Base-by-base conservation (phyloP, 306 rosid species). In the Dryas alaskensis region DNA sequence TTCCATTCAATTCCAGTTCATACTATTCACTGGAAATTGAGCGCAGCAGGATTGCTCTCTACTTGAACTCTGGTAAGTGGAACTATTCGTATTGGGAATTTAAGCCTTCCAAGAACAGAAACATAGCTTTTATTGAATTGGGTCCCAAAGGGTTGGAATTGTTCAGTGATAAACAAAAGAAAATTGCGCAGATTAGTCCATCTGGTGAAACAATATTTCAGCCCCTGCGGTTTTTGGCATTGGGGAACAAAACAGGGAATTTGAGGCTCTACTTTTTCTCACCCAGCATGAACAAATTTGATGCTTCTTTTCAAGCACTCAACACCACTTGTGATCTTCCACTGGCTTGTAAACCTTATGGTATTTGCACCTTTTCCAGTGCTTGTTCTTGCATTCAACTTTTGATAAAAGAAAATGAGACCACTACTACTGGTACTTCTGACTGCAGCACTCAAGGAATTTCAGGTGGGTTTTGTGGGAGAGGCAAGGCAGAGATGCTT, bases 81-180 rank as follows among this genome's bases (percentile, higher is more conserved):
- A 89, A 75, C 80, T 94, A 94, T 65, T 92, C 97, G 31, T 94
- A 89, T 61, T 94, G 99, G 99, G 88, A 89, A 25, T 90, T 94
- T 74, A 85, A 83, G 72, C 96, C 99, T 70, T 78, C 96, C 11
- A 79, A 83, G 83, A 74, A 83, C 73, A 84, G 91, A 74, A 92
- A 78, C 70, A 86, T 94, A 55, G 76, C 92, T 19, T 92, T 77
- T 67, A 73, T 90, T 65, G 75, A 81, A 76, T 65, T 94, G 74
- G 80, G 89, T 60, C 53, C 91, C n/a, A 77, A 48, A 39, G 99
- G 92, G 42, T 72, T 94, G 74, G 76, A 67, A 39, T 60, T 94
- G 42, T 92, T 87, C 81, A 84, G 79, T 75, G 70, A 74, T 7
- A 62, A 82, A 14, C 75, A 63, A 83, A 86, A 92, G 88, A 94